A percentile compares a stretch with the other conserved stretches of the same genome.
Conservation (phyloP, 768 basidiomycete species). For the Hydnomerulius pinastri region DNA sequence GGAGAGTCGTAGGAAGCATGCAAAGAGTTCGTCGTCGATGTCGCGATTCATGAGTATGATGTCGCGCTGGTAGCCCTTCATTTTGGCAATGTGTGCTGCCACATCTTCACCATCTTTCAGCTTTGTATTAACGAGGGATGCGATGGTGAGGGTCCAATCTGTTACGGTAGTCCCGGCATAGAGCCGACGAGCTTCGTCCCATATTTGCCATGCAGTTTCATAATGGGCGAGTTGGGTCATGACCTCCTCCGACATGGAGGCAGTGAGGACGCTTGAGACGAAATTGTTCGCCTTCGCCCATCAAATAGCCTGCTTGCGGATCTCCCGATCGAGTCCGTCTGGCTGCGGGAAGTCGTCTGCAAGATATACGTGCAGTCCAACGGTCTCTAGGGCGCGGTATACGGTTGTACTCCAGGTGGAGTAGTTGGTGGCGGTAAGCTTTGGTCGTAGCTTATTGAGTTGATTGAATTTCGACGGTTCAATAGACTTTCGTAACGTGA, state of each 20-base stretch:
- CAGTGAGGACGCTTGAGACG: too few species aligned
- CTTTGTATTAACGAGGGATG: conserved; percentile 4
- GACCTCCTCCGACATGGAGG: not conserved
- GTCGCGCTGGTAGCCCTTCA: conserved; percentile 11
- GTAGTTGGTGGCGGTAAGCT: too few species aligned
- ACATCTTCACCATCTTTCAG: conserved; percentile 9
- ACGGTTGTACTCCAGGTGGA: not conserved
- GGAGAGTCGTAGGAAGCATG: conserved; percentile 18
- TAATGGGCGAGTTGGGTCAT: not conserved
- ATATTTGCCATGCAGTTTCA: not conserved
- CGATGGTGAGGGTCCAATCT: conserved; percentile 12
- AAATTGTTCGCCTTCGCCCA: too few species aligned
- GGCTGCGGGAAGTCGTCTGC: not conserved
- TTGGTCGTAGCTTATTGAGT: too few species aligned
- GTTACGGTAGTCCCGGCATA: conserved; percentile 3
- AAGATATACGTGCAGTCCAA: not conserved
- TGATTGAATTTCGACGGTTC: too few species aligned
- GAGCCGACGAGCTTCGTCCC: not conserved
- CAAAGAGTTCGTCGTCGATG: conserved; percentile 13
- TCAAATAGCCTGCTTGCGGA: not conserved
- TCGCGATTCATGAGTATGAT: conserved; percentile 9
- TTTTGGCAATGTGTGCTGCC: conserved; percentile 11
- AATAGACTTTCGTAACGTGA: too few species aligned
- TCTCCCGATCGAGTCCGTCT: not conserved
- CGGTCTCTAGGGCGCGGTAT: not conserved